Evolutionary conservation across 129 eudicot genomes (phyloP).

Genomic region (Logfia minima): DNA sequence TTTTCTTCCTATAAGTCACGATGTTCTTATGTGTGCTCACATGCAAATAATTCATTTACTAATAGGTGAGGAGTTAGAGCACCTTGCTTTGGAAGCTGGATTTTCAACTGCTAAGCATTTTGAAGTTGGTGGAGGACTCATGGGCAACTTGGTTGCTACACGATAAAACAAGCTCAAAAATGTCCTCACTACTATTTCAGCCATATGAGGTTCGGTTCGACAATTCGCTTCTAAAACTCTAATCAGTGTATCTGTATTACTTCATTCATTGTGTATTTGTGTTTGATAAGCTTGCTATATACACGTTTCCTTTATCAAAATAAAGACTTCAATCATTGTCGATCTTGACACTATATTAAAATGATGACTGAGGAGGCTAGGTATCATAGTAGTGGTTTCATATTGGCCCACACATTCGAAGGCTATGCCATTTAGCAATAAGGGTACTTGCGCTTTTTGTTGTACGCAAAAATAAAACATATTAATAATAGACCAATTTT

Average conservation of each 20-base stretch:
- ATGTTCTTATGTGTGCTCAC: background rate
- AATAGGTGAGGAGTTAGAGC: slow-evolving; percentile 79
- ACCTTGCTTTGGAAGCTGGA: slow-evolving; percentile 69
- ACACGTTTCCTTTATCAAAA: background rate
- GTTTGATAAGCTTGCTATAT: slow-evolving; percentile 21
- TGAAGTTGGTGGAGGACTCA: slow-evolving; percentile 79
- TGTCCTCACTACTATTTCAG: background rate
- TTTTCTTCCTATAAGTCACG: background rate
- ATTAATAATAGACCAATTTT: background rate
- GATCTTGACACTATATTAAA: background rate
- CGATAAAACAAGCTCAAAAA: slow-evolving; percentile 35
- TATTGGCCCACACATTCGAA: background rate
- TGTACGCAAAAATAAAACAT: background rate
- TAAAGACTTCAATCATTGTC: background rate
- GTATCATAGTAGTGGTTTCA: background rate
- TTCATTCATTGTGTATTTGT: slow-evolving; percentile 13
- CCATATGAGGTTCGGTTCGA: background rate
- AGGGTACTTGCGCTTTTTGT: background rate
- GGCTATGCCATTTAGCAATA: too few species aligned
- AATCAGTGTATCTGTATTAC: slow-evolving; percentile 12
- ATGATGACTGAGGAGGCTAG: background rate
- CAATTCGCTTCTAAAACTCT: slow-evolving; percentile 8
- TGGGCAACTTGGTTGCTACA: slow-evolving; percentile 89
- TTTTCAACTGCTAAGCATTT: slow-evolving; percentile 70
- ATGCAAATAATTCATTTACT: background rate